A percentile compares a stretch with the other conserved stretches of the same genome.
Conservation (phyloP, 305 asterid genomes). For the Fraxinus angustifolia region DNA sequence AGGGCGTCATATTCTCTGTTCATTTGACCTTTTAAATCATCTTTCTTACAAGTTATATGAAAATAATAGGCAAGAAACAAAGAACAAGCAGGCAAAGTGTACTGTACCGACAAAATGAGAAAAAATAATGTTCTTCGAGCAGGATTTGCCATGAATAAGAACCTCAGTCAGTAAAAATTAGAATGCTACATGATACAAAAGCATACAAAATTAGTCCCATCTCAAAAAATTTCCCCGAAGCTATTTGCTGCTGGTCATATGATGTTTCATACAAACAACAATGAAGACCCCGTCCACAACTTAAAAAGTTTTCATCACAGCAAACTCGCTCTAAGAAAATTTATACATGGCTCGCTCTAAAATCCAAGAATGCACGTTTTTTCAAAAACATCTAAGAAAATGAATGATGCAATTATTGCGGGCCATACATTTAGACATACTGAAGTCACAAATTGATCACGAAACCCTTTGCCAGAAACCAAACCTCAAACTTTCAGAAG, state of each 20-base stretch:
- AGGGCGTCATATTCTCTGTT: background rate
- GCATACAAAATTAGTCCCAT: conserved; percentile 34
- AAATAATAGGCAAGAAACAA: background rate
- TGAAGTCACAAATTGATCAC: conserved; percentile 26
- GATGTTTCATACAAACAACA: conserved; percentile 18
- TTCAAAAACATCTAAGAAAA: conserved; percentile 32
- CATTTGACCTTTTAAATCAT: background rate
- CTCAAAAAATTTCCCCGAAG: conserved; percentile 40
- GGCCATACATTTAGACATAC: conserved; percentile 32
- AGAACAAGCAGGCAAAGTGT: background rate
- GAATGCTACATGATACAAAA: conserved; percentile 4
- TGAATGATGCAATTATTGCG: conserved; percentile 38
- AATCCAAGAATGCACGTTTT: conserved; percentile 37
- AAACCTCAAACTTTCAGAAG: conserved; percentile 40
- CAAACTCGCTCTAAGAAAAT: conserved; percentile 22
- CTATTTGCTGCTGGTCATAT: conserved; percentile 20
- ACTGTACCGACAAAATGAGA: background rate
- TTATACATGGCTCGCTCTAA: conserved; percentile 44
- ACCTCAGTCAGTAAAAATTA: background rate
- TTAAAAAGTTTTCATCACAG: conserved; percentile 3
- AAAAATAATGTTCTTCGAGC: background rate
- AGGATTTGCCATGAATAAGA: background rate
- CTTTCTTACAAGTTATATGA: background rate
- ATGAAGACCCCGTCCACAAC: background rate
- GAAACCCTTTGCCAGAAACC: conserved; percentile 38